Percentiles rank a stretch among this genome's conserved stretches.
Evolutionary conservation across 306 rosid genomes (phyloP).

Genomic region (Malus orientalis): DNA sequence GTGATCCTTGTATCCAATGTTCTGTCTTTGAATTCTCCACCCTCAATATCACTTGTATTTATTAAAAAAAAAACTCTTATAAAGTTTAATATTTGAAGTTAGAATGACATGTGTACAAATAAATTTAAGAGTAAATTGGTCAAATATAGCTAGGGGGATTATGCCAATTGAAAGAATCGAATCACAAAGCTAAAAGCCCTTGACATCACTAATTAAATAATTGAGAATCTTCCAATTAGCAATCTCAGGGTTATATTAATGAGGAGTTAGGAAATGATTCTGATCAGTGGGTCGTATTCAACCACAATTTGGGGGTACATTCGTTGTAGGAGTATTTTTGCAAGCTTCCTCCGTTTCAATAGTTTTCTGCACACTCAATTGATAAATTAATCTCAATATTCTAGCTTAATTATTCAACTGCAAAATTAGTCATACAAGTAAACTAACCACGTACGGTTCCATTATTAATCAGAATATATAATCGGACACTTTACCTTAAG

Average conservation of each 20-base stretch:
- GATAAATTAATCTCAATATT: background rate
- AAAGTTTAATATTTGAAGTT: background rate
- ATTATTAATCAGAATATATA: background rate
- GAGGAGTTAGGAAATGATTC: background rate
- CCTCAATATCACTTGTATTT: background rate
- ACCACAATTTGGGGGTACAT: conserved; percentile 1
- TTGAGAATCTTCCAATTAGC: background rate
- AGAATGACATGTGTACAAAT: background rate
- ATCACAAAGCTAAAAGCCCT: background rate
- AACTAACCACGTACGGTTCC: background rate
- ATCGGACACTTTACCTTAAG: background rate
- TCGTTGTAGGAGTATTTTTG: background rate
- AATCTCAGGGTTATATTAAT: background rate
- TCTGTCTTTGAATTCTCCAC: background rate
- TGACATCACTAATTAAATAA: background rate
- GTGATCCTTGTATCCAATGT: too few relatives aligned
- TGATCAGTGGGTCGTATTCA: conserved; percentile 5
- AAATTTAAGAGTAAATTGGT: background rate
- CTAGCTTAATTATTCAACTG: background rate
- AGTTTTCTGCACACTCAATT: background rate
- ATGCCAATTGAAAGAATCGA: background rate
- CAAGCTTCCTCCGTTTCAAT: background rate
- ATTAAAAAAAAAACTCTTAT: background rate
- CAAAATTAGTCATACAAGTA: background rate
- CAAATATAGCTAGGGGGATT: background rate